These are phyloP conservation scores for Arctium lappa DNA, from an alignment of 129 eudicot genomes.

Conservation along the genomic window DNA sequence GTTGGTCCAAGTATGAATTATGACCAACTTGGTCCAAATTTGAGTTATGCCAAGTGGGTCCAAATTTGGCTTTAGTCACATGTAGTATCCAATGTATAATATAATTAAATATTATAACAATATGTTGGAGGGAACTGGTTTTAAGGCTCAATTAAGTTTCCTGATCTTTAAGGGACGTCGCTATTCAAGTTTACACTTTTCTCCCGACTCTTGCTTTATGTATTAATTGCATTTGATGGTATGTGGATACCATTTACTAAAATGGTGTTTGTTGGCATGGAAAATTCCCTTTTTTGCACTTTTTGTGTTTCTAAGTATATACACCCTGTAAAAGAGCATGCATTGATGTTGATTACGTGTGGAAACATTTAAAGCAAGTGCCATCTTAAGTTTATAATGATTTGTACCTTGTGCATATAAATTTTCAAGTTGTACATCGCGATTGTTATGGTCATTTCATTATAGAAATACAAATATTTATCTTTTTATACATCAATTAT, in stretches of 20 bases:
- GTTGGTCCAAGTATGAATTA: too few species aligned
- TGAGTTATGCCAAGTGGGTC: too few species aligned
- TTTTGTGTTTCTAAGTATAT: not conserved
- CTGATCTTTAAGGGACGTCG: not conserved
- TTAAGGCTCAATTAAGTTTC: slow-evolving; percentile 7
- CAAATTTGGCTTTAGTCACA: too few species aligned
- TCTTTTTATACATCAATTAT: too few species aligned
- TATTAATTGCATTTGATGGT: slow-evolving; percentile 15
- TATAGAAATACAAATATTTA: too few species aligned
- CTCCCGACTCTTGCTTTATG: slow-evolving; percentile 10
- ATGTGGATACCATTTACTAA: slow-evolving; percentile 1
- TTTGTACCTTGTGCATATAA: too few species aligned
- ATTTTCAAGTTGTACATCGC: too few species aligned
- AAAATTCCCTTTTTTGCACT: slow-evolving; percentile 15
- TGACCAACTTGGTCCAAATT: too few species aligned
- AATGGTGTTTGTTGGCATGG: slow-evolving; percentile 14
- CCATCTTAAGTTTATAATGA: too few species aligned
- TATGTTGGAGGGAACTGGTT: not conserved
- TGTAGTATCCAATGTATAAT: too few species aligned
- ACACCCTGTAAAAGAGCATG: not conserved
- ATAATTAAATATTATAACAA: not conserved
- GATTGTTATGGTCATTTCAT: too few species aligned
- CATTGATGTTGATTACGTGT: not conserved
- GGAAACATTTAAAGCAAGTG: too few species aligned
- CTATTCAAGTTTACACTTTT: slow-evolving; percentile 3